These are phyloP conservation scores for Sclerotinia nivalis DNA, from an alignment of 2,329 filamentous ascomycete species.

Conservation along the genomic window DNA sequence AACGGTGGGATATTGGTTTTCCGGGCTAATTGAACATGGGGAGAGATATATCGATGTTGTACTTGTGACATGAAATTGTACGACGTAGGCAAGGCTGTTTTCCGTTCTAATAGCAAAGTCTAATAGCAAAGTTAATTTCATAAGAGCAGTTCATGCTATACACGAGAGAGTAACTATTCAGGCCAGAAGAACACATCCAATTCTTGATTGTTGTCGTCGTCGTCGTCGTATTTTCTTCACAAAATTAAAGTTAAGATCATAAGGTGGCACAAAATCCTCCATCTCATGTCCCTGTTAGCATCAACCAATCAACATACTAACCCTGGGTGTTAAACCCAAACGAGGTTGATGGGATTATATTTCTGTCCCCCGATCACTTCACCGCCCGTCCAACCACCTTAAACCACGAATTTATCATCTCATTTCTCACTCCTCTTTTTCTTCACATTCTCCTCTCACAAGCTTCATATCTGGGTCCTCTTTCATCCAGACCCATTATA, in stretches of 20 bases:
- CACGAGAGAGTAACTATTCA: background rate
- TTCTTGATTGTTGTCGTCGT: background rate
- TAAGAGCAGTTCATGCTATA: background rate
- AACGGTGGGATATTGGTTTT: background rate
- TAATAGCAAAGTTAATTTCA: no score
- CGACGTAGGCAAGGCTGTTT: background rate
- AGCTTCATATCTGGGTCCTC: background rate
- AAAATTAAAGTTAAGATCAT: background rate
- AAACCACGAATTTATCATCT: background rate
- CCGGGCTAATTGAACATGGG: background rate
- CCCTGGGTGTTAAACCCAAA: background rate
- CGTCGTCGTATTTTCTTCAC: background rate
- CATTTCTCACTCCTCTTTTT: background rate
- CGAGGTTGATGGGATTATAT: no score
- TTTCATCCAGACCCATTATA: background rate
- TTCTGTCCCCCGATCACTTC: no score
- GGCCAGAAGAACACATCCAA: background rate
- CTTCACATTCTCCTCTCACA: background rate
- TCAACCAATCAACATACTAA: background rate
- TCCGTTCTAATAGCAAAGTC: background rate
- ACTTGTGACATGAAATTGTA: background rate
- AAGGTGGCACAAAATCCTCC: background rate
- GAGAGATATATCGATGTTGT: background rate
- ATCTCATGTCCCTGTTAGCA: background rate
- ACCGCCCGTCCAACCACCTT: conserved; percentile 11